phyloP scores from a whole-genome alignment of 345 rosid species.

The Eucalyptus polybractea region DNA sequence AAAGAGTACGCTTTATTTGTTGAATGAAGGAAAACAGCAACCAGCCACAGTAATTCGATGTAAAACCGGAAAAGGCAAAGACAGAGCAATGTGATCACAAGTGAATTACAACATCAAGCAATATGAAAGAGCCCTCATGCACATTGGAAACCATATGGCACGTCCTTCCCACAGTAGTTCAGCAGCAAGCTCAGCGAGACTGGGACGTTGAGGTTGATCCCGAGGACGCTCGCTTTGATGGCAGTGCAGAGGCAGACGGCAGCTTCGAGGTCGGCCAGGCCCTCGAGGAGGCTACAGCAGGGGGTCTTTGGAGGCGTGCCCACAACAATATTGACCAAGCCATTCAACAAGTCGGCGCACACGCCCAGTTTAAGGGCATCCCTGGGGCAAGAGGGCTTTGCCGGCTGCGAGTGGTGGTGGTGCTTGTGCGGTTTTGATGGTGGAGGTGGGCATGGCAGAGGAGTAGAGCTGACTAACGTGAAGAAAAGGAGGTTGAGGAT shows the following conservation, averaged over 20 bases:
- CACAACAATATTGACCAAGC: constrained; percentile 23
- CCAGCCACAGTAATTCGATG: neutral
- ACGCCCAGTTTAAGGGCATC: constrained; percentile 63
- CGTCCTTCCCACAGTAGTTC: constrained; percentile 49
- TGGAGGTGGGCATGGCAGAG: constrained; percentile 18
- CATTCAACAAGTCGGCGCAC: constrained; percentile 35
- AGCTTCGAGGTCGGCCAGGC: constrained; percentile 56
- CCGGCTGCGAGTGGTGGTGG: constrained; percentile 11
- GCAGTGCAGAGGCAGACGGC: constrained; percentile 84
- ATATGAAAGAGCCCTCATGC: neutral
- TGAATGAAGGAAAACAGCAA: neutral
- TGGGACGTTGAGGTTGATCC: constrained; percentile 42
- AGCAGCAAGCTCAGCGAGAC: constrained; percentile 49
- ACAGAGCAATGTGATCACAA: neutral
- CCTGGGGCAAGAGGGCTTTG: constrained; percentile 38
- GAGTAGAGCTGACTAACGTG: constrained; percentile 41
- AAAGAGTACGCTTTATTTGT: neutral
- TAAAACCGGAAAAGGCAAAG: neutral
- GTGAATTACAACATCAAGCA: neutral
- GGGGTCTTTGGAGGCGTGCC: constrained; percentile 51
- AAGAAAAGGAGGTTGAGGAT: constrained; percentile 51
- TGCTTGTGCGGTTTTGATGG: constrained; percentile 2
- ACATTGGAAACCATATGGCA: constrained; percentile 61
- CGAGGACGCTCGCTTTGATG: constrained; percentile 50
- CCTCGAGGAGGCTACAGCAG: constrained; percentile 41